Evolutionary conservation across 768 basidiomycete genomes (phyloP), one percentile per base, ranked within the genome.

Genomic region (Boletus tylopilopsis): DNA sequence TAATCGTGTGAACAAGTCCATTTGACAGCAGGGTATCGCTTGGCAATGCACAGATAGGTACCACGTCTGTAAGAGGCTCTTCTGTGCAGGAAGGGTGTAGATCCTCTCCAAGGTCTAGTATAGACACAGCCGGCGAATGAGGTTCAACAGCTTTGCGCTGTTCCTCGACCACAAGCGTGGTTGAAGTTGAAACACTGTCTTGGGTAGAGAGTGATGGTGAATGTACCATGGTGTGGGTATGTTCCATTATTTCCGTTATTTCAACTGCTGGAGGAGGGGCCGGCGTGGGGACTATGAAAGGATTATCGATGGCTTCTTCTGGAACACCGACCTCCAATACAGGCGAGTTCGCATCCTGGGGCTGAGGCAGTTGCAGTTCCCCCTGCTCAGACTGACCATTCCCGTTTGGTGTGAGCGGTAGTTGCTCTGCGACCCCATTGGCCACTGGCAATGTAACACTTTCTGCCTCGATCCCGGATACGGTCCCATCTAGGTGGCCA

Each of bases 71-170:
- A 11, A n/a, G 15, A 19, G 21, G 29, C 9, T n/a, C 40, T 9
- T 45, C 43, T 34, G 7, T 18, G 15, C 2, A 29, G 12, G 37
- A 32, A 21, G 36, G 16, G 18, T 25, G 43, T 19, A 27, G n/a
- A 16, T 47, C 50, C 13, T 55, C 54, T 9, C 5, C 23, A 0
- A 61, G 42, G n/a, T 63, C 58, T 8, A 58, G 45, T 29, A 47
- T 33, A 34, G 63, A 64, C 21, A 61, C 53, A 2, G 51, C 53
- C 1, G 61, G 63, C 0, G 61, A 63, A 16, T 33, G 18, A 25
- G 36, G 9, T 22, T 36, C 47, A 22, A n/a, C n/a, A 29, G 29
- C 27, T 23, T 53, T 44, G 21, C 34, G 39, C 18, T 54, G 55
- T 32, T 60, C 53, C 4, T 46, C 52, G 12, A 52, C 46, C 16